Conservation (phyloP, 495 filamentous ascomycete genomes). For the Penicillium flavigenum region DNA sequence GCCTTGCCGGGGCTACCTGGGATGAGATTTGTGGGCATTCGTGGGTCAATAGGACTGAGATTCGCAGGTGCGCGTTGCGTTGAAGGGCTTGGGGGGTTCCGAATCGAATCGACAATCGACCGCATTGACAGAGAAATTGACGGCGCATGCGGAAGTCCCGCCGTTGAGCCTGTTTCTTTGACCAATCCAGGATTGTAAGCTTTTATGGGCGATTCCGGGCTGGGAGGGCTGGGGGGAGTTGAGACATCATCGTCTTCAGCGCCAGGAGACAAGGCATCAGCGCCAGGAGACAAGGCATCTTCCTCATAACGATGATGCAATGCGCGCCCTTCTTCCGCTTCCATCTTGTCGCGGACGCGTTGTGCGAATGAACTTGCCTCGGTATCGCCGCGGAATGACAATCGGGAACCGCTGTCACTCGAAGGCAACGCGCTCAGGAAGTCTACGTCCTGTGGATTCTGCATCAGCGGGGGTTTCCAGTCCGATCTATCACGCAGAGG, state of each 20-base stretch:
- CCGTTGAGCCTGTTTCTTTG: slow-evolving; percentile 34
- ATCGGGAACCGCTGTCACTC: slow-evolving; percentile 35
- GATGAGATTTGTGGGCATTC: slow-evolving; percentile 24
- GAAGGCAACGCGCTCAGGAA: slow-evolving; percentile 39
- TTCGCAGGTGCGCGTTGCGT: slow-evolving; percentile 13
- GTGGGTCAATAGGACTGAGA: slow-evolving; percentile 28
- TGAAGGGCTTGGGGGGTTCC: slow-evolving; percentile 22
- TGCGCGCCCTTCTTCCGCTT: slow-evolving; percentile 67
- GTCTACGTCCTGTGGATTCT: slow-evolving; percentile 39
- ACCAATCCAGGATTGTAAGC: slow-evolving; percentile 20
- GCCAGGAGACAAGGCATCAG: slow-evolving; percentile 27
- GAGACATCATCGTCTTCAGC: slow-evolving; percentile 27
- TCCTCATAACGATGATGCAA: slow-evolving; percentile 52
- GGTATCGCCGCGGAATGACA: slow-evolving; percentile 44
- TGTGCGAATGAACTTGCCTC: slow-evolving; percentile 52
- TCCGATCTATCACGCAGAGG: slow-evolving; percentile 20
- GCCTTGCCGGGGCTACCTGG: slow-evolving; percentile 23
- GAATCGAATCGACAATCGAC: slow-evolving; percentile 30
- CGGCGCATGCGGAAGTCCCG: slow-evolving; percentile 25
- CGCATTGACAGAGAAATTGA: slow-evolving; percentile 24
- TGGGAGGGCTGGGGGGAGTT: slow-evolving; percentile 13
- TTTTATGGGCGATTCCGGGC: slow-evolving; percentile 16
- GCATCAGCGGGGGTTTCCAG: slow-evolving; percentile 32
- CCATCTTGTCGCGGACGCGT: slow-evolving; percentile 66
- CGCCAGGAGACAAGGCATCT: slow-evolving; percentile 28